A percentile compares a stretch with the other conserved stretches of the same genome.
Conservation (phyloP, 495 filamentous ascomycete species). For the Neurospora discreta region DNA sequence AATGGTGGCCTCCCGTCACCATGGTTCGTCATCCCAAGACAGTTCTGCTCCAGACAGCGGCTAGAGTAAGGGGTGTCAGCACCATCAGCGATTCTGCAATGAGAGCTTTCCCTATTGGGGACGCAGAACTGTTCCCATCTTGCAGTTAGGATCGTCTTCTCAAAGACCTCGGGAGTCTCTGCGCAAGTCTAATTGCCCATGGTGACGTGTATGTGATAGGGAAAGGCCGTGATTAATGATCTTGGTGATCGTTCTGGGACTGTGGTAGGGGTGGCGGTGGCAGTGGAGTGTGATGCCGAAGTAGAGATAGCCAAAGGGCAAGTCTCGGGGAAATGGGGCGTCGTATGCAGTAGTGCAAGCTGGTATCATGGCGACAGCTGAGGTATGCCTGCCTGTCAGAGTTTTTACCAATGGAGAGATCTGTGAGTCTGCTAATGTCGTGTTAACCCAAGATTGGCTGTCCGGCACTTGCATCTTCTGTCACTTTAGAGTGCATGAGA, state of each 20-base stretch:
- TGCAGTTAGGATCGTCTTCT: background rate
- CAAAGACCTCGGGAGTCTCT: background rate
- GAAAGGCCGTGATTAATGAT: background rate
- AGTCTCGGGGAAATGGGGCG: background rate
- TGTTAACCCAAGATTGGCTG: background rate
- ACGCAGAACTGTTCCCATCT: background rate
- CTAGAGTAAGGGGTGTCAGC: background rate
- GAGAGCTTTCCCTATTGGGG: background rate
- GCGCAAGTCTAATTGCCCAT: background rate
- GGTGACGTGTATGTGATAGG: background rate
- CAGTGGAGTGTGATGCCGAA: background rate
- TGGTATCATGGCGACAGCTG: background rate
- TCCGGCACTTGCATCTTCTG: background rate
- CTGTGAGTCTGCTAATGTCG: background rate
- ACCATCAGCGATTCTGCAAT: background rate
- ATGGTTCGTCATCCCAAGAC: background rate
- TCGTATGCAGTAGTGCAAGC: background rate
- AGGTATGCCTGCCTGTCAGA: background rate
- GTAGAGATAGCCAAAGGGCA: background rate
- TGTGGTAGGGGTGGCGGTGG: background rate
- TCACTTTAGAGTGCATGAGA: too few species aligned
- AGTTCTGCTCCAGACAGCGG: background rate
- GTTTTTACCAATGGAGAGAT: background rate
- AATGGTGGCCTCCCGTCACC: background rate
- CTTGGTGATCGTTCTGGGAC: background rate